These are phyloP conservation scores for Hygrocybe coccinea DNA, from an alignment of 768 basidiomycete species.

Conservation along the genomic window DNA sequence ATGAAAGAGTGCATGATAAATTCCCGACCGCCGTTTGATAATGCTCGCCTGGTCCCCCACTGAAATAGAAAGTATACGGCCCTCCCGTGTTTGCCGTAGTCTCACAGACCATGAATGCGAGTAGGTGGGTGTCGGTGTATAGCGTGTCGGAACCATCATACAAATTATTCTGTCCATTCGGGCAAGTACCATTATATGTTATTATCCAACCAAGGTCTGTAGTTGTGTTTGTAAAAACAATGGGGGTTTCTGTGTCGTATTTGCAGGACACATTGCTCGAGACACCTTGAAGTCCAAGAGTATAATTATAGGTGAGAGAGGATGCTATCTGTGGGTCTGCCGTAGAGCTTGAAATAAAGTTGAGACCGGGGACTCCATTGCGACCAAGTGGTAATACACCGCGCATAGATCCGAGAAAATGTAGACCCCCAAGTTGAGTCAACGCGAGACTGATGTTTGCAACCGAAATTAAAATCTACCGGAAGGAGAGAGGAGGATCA, in stretches of 20 bases:
- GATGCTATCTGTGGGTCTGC: no score
- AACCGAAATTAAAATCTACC: constrained; percentile 12
- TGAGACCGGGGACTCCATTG: constrained; percentile 18
- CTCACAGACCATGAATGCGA: constrained; percentile 17
- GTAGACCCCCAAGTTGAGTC: constrained; percentile 21
- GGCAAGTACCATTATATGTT: not conserved
- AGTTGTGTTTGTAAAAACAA: not conserved
- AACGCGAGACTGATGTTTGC: constrained; percentile 9
- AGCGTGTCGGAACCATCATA: not conserved
- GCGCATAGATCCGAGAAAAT: constrained; percentile 22
- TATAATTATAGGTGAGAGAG: constrained; percentile 18
- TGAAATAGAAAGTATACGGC: constrained; percentile 15
- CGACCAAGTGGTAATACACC: constrained; percentile 23
- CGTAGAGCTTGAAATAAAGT: not conserved
- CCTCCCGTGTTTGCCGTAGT: not conserved
- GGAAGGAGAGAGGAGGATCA: constrained; percentile 6
- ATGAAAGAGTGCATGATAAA: constrained; percentile 16
- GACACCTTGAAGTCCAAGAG: constrained; percentile 22
- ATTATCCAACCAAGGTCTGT: not conserved
- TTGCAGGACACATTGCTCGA: constrained; percentile 16
- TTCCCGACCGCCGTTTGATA: constrained; percentile 14
- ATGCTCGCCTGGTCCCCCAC: not conserved
- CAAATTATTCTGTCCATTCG: not conserved
- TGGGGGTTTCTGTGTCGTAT: constrained; percentile 13
- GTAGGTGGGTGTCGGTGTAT: not conserved